Evolutionary conservation across 140 eudicot genomes (phyloP), one percentile per base, ranked within the genome.

Genomic region (Anethum foeniculum): DNA sequence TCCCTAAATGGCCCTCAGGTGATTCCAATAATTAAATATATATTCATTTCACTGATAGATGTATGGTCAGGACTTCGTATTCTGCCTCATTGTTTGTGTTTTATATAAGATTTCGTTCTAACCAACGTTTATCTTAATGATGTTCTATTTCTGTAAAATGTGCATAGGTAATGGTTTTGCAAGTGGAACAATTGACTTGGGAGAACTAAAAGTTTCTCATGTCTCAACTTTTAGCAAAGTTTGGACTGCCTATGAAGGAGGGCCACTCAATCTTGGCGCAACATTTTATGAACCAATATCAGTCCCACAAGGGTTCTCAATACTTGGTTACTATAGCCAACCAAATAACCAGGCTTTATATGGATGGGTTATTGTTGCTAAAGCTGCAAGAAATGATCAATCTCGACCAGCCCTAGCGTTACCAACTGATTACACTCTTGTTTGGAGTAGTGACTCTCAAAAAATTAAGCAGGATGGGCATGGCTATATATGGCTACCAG

Each of bases 1-100:
- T 88, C 41, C 91, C 96, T 47, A 56, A 81, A 25, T 91, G 90
- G 90, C 96, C 96, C 60, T 73, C 83, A 79, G 96, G 96, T 90
- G 71, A 52, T 75, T 6, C 48, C 9, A 74, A 47, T n/a, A 2
- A 21, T 23, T 44, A 41, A 41, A 41, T 7, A 5, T 0, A 41
- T 41, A 5, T 79, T 64, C 71, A 64, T 11, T 23, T 21, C 15
- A 6, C 0, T 3, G 19, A 67, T 27, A 67, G 6, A 6, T 28
- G 1, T 71, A 19, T 38, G 4, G 36, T 25, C 1, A 5, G 76
- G 44, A n/a, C 5, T 8, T 38, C 27, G 13, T 71, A 72, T 23
- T 72, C 54, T 73, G 54, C 52, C 23, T 73, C 52, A 11, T 73
- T 73, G 52, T 72, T 23, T 18, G 34, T 38, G 28, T 38, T n/a